phyloP scores from a whole-genome alignment of 257 asterid species.

The Cordia subcordata region DNA sequence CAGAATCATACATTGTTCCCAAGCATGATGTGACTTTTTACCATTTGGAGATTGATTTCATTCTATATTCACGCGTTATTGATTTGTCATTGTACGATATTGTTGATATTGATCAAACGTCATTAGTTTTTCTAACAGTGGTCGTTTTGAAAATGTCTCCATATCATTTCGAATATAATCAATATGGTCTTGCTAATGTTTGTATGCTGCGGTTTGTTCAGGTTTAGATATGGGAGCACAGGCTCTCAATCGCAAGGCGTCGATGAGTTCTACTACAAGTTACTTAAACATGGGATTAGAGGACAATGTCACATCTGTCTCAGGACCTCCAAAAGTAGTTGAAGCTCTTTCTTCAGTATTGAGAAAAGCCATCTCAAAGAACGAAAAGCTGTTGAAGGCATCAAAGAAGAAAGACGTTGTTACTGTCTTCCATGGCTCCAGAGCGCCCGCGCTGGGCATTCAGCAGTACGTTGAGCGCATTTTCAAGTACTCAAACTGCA shows the following conservation, averaged over 20 bases:
- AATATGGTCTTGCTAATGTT: not conserved
- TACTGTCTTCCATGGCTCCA: constrained; percentile 28
- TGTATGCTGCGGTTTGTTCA: not conserved
- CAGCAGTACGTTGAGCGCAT: constrained; percentile 36
- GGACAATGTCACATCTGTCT: constrained; percentile 7
- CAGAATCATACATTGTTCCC: not conserved
- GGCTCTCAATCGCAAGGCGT: constrained; percentile 18
- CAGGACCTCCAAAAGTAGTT: constrained; percentile 25
- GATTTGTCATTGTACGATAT: too few relatives aligned
- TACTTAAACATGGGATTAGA: constrained; percentile 12
- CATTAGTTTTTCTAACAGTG: too few relatives aligned
- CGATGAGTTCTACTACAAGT: constrained; percentile 9
- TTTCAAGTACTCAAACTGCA: constrained; percentile 35
- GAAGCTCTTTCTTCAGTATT: constrained; percentile 25
- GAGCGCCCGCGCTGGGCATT: constrained; percentile 33
- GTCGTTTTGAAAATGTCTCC: too few relatives aligned
- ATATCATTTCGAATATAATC: too few relatives aligned
- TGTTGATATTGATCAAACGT: too few relatives aligned
- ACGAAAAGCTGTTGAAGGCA: constrained; percentile 22
- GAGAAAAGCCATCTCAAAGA: constrained; percentile 29
- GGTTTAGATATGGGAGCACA: constrained; percentile 22
- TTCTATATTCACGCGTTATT: too few relatives aligned
- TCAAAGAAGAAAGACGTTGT: constrained; percentile 16
- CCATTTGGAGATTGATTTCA: not conserved
- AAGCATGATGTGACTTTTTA: not conserved